Evolutionary conservation across 768 basidiomycete genomes (phyloP).

Genomic region (Termitomyces sp.): DNA sequence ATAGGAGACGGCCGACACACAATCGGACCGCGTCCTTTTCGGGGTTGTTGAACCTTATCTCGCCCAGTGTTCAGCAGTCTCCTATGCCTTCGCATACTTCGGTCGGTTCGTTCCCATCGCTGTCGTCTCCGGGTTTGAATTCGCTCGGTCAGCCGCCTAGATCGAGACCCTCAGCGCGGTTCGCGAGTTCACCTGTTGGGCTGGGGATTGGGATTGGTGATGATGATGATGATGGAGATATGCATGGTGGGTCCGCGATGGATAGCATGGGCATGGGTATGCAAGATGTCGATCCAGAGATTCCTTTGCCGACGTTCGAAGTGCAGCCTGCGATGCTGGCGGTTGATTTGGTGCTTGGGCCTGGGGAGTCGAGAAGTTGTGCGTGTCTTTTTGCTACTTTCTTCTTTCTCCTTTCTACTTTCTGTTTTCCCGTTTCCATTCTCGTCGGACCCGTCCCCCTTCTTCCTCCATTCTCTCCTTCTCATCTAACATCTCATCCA

Average conservation of each 20-base stretch:
- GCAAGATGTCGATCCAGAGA: slow-evolving; percentile 50
- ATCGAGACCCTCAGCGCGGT: neutral
- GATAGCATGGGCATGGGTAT: slow-evolving; percentile 19
- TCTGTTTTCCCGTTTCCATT: neutral
- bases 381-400: slow-evolving; percentile 25
- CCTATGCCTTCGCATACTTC: too few relatives aligned
- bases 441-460: too few relatives aligned
- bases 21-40: slow-evolving; percentile 50
- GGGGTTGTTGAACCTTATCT: slow-evolving; percentile 45
- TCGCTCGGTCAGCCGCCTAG: neutral
- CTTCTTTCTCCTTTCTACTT: neutral
- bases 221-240: too few relatives aligned
- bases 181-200: slow-evolving; percentile 10
- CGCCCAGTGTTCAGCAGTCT: too few relatives aligned
- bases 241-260: too few relatives aligned
- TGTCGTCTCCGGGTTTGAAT: neutral
- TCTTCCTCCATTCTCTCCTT: too few relatives aligned
- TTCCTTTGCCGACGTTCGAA: slow-evolving; percentile 80
- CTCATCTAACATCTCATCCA: too few relatives aligned
- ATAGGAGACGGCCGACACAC: slow-evolving; percentile 32
- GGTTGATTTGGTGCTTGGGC: slow-evolving; percentile 75
- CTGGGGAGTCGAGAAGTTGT: slow-evolving; percentile 88
- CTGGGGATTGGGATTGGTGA: neutral
- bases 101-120: too few relatives aligned
- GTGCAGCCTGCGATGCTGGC: slow-evolving; percentile 85